Percentiles rank a stretch among this genome's conserved stretches.
Conservation (phyloP, 2,329 filamentous ascomycete genomes). For the Penicillium sp. region DNA sequence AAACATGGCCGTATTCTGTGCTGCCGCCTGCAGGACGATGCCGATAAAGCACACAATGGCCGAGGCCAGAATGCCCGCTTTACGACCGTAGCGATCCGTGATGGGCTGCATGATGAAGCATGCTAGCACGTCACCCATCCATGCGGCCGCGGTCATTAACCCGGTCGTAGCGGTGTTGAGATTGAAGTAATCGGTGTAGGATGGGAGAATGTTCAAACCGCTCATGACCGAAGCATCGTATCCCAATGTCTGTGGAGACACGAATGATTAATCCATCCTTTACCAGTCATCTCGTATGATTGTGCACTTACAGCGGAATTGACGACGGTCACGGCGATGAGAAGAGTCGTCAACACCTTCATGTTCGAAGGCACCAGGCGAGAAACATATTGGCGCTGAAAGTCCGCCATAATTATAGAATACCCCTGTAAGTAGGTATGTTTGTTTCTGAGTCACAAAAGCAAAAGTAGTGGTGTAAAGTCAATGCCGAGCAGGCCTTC, state of each 20-base stretch:
- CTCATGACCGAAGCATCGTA: conserved; percentile 15
- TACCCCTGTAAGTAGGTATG: not conserved
- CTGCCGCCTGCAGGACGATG: not conserved
- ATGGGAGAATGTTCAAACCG: not conserved
- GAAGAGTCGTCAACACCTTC: not conserved
- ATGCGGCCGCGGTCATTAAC: not conserved
- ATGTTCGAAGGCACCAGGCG: not conserved
- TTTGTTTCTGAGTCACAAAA: not conserved
- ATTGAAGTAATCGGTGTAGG: not conserved
- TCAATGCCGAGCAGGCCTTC: no score
- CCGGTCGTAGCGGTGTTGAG: not conserved
- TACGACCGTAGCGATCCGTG: not conserved
- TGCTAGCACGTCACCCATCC: not conserved
- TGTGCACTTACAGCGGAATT: not conserved
- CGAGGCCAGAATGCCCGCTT: not conserved
- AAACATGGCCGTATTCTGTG: not conserved
- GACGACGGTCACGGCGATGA: not conserved
- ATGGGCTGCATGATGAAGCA: not conserved
- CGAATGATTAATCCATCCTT: no score
- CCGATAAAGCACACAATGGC: not conserved
- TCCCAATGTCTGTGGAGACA: conserved; percentile 7
- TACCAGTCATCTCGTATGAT: no score
- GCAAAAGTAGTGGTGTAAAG: no score
- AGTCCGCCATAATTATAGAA: not conserved
- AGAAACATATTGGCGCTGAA: conserved; percentile 5